Percentiles rank a stretch among this genome's conserved stretches.
Conservation (phyloP, 2,329 filamentous ascomycete species). For the Nakataea oryzae region DNA sequence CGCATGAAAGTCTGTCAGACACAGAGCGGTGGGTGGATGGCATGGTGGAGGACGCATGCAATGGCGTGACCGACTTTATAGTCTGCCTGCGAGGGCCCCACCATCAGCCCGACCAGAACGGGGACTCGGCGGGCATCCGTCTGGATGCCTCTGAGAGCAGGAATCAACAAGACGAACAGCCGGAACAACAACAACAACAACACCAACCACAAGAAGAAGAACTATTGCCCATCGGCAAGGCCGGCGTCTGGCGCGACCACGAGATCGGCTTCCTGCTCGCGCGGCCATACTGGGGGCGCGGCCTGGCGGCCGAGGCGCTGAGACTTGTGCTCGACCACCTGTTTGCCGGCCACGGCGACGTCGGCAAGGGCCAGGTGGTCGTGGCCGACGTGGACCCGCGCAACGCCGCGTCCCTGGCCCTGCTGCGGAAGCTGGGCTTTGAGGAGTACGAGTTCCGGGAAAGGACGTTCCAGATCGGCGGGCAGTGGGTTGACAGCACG, state of each 20-base stretch:
- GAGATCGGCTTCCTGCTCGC: constrained; percentile 4
- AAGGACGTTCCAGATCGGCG: constrained; percentile 2
- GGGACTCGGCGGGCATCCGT: background rate
- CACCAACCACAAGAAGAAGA: background rate
- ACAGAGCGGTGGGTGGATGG: constrained; percentile 1
- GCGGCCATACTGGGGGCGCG: background rate
- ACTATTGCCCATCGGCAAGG: background rate
- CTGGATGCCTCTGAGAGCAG: background rate
- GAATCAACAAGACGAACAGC: background rate
- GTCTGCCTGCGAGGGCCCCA: background rate
- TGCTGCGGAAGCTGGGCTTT: constrained; percentile 1
- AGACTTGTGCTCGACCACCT: background rate
- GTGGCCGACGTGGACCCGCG: constrained; percentile 2
- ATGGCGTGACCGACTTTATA: constrained; percentile 3
- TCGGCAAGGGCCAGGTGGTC: background rate
- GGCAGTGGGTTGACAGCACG: constrained; percentile 3
- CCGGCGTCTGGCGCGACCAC: constrained; percentile 2
- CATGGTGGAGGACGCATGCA: background rate
- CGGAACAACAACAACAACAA: background rate
- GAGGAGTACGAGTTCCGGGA: constrained; percentile 1
- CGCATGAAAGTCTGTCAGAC: background rate
- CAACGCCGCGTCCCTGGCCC: background rate
- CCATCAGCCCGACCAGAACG: background rate
- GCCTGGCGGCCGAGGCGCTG: constrained; percentile 1
- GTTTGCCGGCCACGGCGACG: background rate